Evolutionary conservation across 306 rosid species (phyloP).

Genomic region (Quercus berberidifolia): DNA sequence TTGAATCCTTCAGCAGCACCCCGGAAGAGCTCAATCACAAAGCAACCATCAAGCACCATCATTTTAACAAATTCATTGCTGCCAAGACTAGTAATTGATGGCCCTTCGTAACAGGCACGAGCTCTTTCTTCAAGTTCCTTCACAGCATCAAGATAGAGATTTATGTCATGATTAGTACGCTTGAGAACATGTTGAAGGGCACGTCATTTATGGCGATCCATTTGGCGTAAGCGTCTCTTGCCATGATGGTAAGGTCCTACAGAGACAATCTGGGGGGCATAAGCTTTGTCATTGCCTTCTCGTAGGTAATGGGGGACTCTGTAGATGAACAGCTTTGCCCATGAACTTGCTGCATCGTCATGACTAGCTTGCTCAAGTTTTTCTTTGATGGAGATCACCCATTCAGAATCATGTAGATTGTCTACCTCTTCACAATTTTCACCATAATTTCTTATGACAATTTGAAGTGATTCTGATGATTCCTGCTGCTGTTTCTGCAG

Average conservation of each 20-base stretch:
- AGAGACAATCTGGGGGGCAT: constrained; percentile 69
- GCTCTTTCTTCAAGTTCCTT: constrained; percentile 75
- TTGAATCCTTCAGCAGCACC: constrained; percentile 73
- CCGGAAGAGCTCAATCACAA: constrained; percentile 63
- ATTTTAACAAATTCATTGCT: constrained; percentile 84
- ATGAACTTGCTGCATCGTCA: constrained; percentile 67
- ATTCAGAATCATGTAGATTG: constrained; percentile 50
- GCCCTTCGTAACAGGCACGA: constrained; percentile 68
- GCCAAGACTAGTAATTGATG: constrained; percentile 35
- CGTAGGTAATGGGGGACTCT: constrained; percentile 66
- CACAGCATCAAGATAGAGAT: constrained; percentile 56
- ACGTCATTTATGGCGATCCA: constrained; percentile 90
- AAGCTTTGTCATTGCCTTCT: constrained; percentile 81
- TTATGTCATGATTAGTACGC: constrained; percentile 50
- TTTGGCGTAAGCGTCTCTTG: constrained; percentile 66
- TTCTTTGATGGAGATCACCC: constrained; percentile 67
- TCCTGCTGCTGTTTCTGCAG: constrained; percentile 41
- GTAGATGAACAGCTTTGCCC: constrained; percentile 71
- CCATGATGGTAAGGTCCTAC: constrained; percentile 89
- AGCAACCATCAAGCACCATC: constrained; percentile 84
- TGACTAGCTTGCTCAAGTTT: constrained; percentile 66
- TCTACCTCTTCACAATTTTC: constrained; percentile 33
- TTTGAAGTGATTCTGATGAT: constrained; percentile 44
- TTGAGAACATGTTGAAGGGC: constrained; percentile 60
- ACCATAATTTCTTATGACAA: constrained; percentile 27